These are phyloP conservation scores for Ophiorrhiza pumila DNA, from an alignment of 257 asterid genomes.

Conservation along the genomic window DNA sequence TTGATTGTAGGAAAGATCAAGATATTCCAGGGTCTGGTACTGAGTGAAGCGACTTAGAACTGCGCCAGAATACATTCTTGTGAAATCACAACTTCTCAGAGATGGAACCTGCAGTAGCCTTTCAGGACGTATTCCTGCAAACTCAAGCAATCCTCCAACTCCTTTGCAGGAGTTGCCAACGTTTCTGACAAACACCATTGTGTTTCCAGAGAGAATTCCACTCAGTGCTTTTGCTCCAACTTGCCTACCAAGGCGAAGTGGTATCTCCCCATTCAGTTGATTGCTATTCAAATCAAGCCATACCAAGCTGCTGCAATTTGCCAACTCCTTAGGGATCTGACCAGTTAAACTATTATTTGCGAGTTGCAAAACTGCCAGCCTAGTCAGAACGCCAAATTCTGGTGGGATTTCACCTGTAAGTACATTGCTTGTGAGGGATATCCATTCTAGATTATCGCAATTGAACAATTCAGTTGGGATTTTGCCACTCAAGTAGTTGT, in stretches of 20 bases:
- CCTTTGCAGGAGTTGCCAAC: constrained; percentile 92
- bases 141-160: constrained; percentile 88
- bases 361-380: constrained; percentile 86
- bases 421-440: constrained; percentile 78
- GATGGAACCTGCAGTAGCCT: constrained; percentile 77
- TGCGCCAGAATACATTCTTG: constrained; percentile 77
- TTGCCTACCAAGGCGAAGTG: constrained; percentile 81
- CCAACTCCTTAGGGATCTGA: constrained; percentile 69
- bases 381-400: constrained; percentile 51
- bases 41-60: constrained; percentile 77
- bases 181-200: constrained; percentile 75
- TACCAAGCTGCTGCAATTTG: constrained; percentile 68
- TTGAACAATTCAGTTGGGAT: constrained; percentile 63
- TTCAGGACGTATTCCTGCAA: constrained; percentile 80
- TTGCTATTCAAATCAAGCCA: constrained; percentile 86
- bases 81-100: constrained; percentile 73
- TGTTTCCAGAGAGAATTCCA: constrained; percentile 86
- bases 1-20: constrained; percentile 83
- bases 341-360: constrained; percentile 78
- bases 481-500: constrained; percentile 65
- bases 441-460: constrained; percentile 71
- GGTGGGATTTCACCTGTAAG: constrained; percentile 65
- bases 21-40: constrained; percentile 83
- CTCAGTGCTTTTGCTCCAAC: constrained; percentile 68
- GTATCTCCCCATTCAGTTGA: constrained; percentile 70